Base-by-base conservation (phyloP, 306 rosid genomes). In the apple (Malus domestica) region DNA sequence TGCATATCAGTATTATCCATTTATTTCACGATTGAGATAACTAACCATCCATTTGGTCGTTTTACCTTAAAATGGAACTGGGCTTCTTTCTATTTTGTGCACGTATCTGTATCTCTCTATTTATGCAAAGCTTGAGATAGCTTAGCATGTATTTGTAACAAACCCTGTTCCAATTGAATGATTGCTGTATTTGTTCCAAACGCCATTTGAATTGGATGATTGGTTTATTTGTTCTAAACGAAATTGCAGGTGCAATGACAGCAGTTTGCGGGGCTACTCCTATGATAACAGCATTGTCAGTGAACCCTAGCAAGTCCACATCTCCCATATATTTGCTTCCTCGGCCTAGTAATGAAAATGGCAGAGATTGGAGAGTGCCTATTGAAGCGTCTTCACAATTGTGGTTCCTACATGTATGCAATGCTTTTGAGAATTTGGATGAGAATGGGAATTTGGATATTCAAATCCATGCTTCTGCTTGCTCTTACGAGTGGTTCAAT, bases 401-500 rank as follows among this genome's bases (percentile, higher is more conserved):
- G 49, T 94, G 98, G 98, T 69, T 94, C 0, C 86, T 92, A 0
- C 98, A 94, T 65, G 97, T 92, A 72, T 96, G 88, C 79, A 94
- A 94, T 82, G 95, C 98, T 49, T 90, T 82, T 55, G 85, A 90
- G 68, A 46, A 54, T 69, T 60, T 12, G 44, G 84, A 89, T 61
- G 10, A 32, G 2, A 60, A 87, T 40, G 93, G 90, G 3, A 86
- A 63, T 69, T 80, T 80, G 42, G 84, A 89, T 13, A 86, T 94
- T 52, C 89, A 89, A 77, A 85, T 94, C 19, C 93, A 75, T 4
- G 98, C 96, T 16, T 66, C 85, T 40, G 91, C 95, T 83, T 94
- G 97, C 85, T 94, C 97, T 35, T 94, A 94, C 72, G 89, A 87
- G 4, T 94, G 98, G 97, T 94, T 94, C 91, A 92, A 94, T 70